Evolutionary conservation across 768 basidiomycete species (phyloP), one percentile per base, ranked within the genome.

Genomic region (Boletus coccyginus): DNA sequence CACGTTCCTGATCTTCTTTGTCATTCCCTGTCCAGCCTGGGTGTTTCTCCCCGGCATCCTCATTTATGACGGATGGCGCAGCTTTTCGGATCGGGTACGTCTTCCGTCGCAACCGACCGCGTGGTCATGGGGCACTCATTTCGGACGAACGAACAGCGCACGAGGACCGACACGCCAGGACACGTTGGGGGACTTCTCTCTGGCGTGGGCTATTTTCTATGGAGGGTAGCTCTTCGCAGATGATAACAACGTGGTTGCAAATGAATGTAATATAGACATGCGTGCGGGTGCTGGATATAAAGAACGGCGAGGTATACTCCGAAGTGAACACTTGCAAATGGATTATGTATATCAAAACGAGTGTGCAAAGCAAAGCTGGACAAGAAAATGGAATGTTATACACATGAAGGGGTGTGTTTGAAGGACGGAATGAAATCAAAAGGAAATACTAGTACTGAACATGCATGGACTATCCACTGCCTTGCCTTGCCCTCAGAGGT

Each of bases 21-120:
- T 92, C 62, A 73, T 92, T 27, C 92, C 91, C 27, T 75, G 89
- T 55, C 90, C 92, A 0, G 90, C 90, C 0, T 94, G 89, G 88
- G 76, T 80, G 3, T 81, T 81, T 46, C 86, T 92, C 0, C 71
- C 81, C 0, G 90, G 87, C 7, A 69, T 93, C 44, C 71, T 72
- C 3, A 50, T 71, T n/a, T 72, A 67, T 49, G 72, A 74, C 35
- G 69, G 63, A 31, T 72, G 70, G 63, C 70, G 71, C 39, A 74
- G 67, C 55, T 52, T 77, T 31, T 60, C 64, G 27, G 71, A 77
- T 55, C 55, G 62, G 65, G 74, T 76, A 41, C 53, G 75, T 63
- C 35, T 31, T 50, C 39, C 24, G 0, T 36, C 10, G 6, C n/a
- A 29, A 21, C 11, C 14, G 29, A 21, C 41, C 14, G 29, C 45